Conservation (phyloP, 78 protist genomes). For the Guillardia theta region DNA sequence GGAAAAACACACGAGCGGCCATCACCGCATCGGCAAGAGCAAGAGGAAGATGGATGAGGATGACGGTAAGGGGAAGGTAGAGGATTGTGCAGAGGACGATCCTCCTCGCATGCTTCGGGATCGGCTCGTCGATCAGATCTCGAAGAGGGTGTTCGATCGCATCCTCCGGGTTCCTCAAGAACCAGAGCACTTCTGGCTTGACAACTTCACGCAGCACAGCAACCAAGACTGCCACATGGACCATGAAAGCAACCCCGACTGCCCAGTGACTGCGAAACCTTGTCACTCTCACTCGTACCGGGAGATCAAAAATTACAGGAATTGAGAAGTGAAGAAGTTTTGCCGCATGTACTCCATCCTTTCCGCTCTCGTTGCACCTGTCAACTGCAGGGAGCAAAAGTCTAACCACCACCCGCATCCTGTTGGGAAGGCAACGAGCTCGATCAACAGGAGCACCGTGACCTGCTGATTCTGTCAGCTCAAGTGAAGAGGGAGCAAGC, state of each 20-base stretch:
- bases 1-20: neutral
- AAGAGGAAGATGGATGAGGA: neutral
- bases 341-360: neutral
- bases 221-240: neutral
- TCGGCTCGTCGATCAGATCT: conserved; percentile 9
- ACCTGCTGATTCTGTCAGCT: neutral
- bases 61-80: neutral
- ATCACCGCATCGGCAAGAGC: neutral
- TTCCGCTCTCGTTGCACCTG: neutral
- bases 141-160: neutral
- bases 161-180: neutral
- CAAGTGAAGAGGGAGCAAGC: neutral
- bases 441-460: neutral
- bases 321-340: neutral
- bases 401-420: conserved; percentile 10
- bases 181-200: neutral
- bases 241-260: neutral
- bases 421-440: neutral
- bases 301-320: too few relatives aligned
- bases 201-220: neutral
- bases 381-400: neutral
- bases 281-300: too few relatives aligned
- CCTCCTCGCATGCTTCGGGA: neutral
- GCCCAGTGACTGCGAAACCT: too few relatives aligned
- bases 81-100: neutral